Evolutionary conservation across 345 rosid species (phyloP).

Genomic region (Rhizophora mangle): DNA sequence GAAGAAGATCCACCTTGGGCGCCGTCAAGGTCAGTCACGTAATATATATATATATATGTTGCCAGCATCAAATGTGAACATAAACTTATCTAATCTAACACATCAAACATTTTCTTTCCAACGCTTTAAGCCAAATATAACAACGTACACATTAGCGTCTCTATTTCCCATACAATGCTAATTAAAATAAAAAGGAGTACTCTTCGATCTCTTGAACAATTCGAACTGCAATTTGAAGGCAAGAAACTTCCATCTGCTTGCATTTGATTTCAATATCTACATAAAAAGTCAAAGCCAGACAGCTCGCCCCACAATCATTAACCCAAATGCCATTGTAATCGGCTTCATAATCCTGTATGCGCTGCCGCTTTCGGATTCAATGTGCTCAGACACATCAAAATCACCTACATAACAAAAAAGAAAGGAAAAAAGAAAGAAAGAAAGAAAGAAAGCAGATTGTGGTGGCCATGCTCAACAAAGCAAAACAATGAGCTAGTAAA

Average conservation of each 20-base stretch:
- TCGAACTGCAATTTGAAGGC: no score
- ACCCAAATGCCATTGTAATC: slow-evolving; percentile 32
- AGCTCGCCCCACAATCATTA: slow-evolving; percentile 31
- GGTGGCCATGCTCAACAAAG: not conserved
- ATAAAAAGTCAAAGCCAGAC: slow-evolving; percentile 26
- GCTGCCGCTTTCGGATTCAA: slow-evolving; percentile 42
- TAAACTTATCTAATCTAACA: no score
- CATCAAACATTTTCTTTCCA: no score
- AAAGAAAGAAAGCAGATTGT: no score
- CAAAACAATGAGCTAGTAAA: not conserved
- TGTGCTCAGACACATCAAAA: slow-evolving; percentile 64
- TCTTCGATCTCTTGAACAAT: not conserved
- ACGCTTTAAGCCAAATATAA: no score
- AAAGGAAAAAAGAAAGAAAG: no score
- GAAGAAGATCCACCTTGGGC: no score
- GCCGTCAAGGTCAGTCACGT: no score
- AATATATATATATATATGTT: no score
- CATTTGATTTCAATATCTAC: not conserved
- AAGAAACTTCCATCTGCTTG: no score
- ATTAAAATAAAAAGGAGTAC: not conserved
- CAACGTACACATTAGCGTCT: no score
- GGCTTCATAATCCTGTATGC: slow-evolving; percentile 25
- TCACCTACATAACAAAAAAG: slow-evolving; percentile 38
- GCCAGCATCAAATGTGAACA: no score
- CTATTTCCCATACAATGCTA: not conserved